Evolutionary conservation across 2,329 filamentous ascomycete species (phyloP).

Genomic region (Nemania sp.): DNA sequence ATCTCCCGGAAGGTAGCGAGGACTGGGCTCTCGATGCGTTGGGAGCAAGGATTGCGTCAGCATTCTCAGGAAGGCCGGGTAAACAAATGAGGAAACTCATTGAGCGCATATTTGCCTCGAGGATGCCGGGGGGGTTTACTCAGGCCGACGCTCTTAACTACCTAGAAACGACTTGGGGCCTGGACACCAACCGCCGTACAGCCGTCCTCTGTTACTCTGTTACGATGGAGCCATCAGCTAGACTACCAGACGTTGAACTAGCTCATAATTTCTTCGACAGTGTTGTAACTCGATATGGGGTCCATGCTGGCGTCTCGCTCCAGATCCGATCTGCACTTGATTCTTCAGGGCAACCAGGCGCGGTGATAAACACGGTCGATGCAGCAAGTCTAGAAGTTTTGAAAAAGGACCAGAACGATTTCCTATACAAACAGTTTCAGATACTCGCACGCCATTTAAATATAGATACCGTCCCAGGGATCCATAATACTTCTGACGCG

Average conservation of each 20-base stretch:
- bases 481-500: neutral
- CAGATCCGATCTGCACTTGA: constrained; percentile 3
- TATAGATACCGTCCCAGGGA: neutral
- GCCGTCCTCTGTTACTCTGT: constrained; percentile 87
- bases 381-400: constrained; percentile 2
- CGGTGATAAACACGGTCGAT: neutral
- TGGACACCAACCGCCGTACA: constrained; percentile 87
- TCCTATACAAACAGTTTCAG: constrained; percentile 99
- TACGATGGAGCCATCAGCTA: constrained; percentile 90
- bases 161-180: constrained; percentile 91
- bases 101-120: constrained; percentile 94
- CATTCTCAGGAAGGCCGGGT: constrained; percentile 96
- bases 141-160: constrained; percentile 59
- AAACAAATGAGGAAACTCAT: constrained; percentile 95
- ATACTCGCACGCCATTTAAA: constrained; percentile 84
- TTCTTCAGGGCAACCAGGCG: neutral
- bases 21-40: constrained; percentile 96
- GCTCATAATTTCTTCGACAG: constrained; percentile 93
- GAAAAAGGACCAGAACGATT: constrained; percentile 92
- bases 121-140: constrained; percentile 87
- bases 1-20: constrained; percentile 98
- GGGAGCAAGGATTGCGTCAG: constrained; percentile 93
- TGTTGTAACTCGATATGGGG: constrained; percentile 88
- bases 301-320: constrained; percentile 79
- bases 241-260: constrained; percentile 88